A percentile compares a stretch with the other conserved stretches of the same genome.
phyloP scores from a whole-genome alignment of 139 green algal species.

The Coccomyxa sp. region DNA sequence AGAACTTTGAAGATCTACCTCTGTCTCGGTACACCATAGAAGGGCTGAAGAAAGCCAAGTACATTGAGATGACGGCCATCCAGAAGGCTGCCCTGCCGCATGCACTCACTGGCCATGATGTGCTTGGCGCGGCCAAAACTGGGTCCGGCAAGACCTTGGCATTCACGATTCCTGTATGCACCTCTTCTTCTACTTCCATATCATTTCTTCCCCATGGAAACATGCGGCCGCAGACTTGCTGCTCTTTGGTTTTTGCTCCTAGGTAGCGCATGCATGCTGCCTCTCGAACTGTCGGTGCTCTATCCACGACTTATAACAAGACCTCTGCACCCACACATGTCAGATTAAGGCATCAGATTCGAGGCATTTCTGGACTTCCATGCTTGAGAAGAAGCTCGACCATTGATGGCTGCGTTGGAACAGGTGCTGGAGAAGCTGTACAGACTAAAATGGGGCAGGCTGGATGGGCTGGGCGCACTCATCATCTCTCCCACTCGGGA shows the following conservation, averaged over 20 bases:
- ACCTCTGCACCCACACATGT: too few relatives aligned
- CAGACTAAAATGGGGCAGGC: constrained; percentile 65
- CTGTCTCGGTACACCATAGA: constrained; percentile 52
- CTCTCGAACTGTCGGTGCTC: too few relatives aligned
- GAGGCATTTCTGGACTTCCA: too few relatives aligned
- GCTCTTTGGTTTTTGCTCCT: too few relatives aligned
- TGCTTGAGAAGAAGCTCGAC: too few relatives aligned
- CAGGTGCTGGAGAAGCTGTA: constrained; percentile 90
- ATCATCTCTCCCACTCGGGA: constrained; percentile 94
- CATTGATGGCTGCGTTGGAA: neutral
- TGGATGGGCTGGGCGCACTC: constrained; percentile 90
- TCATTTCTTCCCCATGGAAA: neutral
- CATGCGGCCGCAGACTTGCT: neutral
- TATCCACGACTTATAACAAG: too few relatives aligned
- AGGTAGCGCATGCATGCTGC: neutral
- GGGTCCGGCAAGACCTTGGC: constrained; percentile 95
- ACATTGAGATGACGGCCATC: constrained; percentile 80
- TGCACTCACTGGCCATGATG: constrained; percentile 82
- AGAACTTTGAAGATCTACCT: constrained; percentile 50
- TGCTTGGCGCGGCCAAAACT: constrained; percentile 96
- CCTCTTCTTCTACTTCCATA: neutral
- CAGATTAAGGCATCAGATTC: too few relatives aligned
- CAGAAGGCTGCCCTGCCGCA: constrained; percentile 90
- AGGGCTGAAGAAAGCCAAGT: constrained; percentile 56
- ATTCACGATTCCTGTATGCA: constrained; percentile 86